Conservation (phyloP, 2,329 filamentous ascomycete species). For the Colletotrichum theobromicola region DNA sequence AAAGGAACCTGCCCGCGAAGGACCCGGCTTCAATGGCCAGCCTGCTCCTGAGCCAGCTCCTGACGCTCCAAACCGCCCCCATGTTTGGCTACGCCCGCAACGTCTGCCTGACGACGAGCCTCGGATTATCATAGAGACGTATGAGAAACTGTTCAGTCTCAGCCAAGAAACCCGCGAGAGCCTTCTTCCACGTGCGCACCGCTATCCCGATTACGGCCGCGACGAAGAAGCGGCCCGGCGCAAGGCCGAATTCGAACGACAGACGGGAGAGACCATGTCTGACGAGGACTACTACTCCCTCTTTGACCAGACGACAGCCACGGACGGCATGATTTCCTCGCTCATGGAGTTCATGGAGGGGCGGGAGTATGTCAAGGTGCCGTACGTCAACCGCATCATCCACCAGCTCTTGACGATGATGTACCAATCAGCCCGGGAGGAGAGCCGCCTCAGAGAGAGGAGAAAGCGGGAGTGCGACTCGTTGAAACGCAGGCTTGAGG, state of each 20-base stretch:
- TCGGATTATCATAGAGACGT: neutral
- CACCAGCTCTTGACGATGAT: constrained; percentile 3
- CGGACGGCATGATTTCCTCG: constrained; percentile 18
- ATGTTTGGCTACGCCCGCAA: neutral
- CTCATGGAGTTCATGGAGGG: constrained; percentile 18
- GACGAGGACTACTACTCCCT: constrained; percentile 12
- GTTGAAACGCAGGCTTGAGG: neutral
- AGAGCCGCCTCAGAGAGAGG: constrained; percentile 6
- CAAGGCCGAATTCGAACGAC: constrained; percentile 9
- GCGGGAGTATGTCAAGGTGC: constrained; percentile 9
- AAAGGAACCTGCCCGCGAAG: neutral
- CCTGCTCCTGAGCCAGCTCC: neutral
- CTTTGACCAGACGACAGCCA: constrained; percentile 15
- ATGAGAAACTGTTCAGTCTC: neutral
- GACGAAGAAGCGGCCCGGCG: constrained; percentile 6
- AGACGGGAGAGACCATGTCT: constrained; percentile 13
- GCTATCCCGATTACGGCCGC: constrained; percentile 1
- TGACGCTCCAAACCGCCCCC: neutral
- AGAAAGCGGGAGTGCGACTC: neutral
- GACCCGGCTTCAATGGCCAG: neutral
- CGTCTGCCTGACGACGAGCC: neutral
- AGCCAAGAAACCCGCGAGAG: neutral
- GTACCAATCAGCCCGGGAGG: constrained; percentile 15
- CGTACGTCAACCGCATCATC: constrained; percentile 15
- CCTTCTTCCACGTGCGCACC: neutral